These are phyloP conservation scores for Boletellus dicymbophilus DNA, from an alignment of 1,284 basidiomycete species.

Conservation along the genomic window DNA sequence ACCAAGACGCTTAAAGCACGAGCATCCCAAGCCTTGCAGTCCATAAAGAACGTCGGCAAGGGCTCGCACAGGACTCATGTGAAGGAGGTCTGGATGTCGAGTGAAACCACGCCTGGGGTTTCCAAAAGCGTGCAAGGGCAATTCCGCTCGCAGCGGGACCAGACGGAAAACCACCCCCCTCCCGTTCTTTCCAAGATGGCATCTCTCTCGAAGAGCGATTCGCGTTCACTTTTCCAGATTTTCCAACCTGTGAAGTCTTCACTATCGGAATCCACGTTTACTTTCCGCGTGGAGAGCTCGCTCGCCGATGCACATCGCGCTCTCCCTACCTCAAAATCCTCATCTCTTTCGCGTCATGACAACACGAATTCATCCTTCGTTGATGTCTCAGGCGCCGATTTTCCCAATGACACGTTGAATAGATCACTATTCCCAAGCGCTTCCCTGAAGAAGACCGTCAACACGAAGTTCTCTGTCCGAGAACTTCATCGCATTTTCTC, in stretches of 20 bases:
- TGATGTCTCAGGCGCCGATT: constrained; percentile 14
- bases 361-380: constrained; percentile 8
- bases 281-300: constrained; percentile 4
- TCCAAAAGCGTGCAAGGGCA: constrained; percentile 28
- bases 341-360: constrained; percentile 10
- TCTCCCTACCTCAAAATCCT: constrained; percentile 2
- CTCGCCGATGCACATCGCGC: constrained; percentile 2
- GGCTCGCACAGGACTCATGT: constrained; percentile 38
- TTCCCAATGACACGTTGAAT: constrained; percentile 17
- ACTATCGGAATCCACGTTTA: constrained; percentile 10
- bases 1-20: constrained; percentile 57
- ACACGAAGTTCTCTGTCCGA: constrained; percentile 29
- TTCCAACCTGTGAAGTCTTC: constrained; percentile 21
- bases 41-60: constrained; percentile 57
- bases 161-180: constrained; percentile 6
- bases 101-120: constrained; percentile 26
- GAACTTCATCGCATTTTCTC: constrained; percentile 36
- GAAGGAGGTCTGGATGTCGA: constrained; percentile 41
- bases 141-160: constrained; percentile 13
- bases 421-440: constrained; percentile 10
- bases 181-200: constrained; percentile 6
- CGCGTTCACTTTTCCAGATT: constrained; percentile 27
- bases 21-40: constrained; percentile 60
- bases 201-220: constrained; percentile 21
- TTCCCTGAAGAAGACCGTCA: constrained; percentile 18